Evolutionary conservation across 192 early-diverging fungal genomes (phyloP), one percentile per base, ranked within the genome.

Genomic region (Coemansia sp.): DNA sequence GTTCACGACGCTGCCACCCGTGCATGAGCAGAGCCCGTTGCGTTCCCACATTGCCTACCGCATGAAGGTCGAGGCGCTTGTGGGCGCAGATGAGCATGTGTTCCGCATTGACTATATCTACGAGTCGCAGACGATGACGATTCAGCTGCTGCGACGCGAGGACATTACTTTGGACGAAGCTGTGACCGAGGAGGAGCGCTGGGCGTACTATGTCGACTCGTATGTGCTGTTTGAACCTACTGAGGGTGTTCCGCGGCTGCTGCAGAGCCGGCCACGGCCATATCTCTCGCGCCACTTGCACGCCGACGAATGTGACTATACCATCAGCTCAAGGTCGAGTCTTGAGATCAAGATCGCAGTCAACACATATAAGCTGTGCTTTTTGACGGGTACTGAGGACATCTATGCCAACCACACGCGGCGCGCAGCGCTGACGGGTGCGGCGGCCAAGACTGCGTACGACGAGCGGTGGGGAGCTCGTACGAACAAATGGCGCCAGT

Each of bases 311-410:
- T 77, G 66, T 67, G 72, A 80, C 68, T 67, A 87, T 86, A 70
- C 75, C 29, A 77, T 95, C 19, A 85, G 88, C 72, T 89, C 89
- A 44, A 86, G 87, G 42, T 87, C 87, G 74, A 93, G 91, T 10
- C 81, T 99, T 53, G 94, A 99, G 77, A 89, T 97, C 75, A 99
- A 99, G 87, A 97, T 99, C 48, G 93, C 93, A 45, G 88, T 94
- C 50, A 96, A 98, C 75, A 96, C 96, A 8, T 99, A 99, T 87
- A 94, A 95, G 84, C 93, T 99, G 63, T 98, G 95, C 73, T 99
- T 95, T 75, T 91, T 99, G 31, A 93, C 91, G 48, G 87, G 92
- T 27, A 95, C 96, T 4, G 98, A 99, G 75, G 98, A 99, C 66
- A 79, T 98, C 93, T 85, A 83, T 73, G 79, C 85, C 79, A 77